Conservation (phyloP, 495 filamentous ascomycete species). For the Penicillium bialowiezense region DNA sequence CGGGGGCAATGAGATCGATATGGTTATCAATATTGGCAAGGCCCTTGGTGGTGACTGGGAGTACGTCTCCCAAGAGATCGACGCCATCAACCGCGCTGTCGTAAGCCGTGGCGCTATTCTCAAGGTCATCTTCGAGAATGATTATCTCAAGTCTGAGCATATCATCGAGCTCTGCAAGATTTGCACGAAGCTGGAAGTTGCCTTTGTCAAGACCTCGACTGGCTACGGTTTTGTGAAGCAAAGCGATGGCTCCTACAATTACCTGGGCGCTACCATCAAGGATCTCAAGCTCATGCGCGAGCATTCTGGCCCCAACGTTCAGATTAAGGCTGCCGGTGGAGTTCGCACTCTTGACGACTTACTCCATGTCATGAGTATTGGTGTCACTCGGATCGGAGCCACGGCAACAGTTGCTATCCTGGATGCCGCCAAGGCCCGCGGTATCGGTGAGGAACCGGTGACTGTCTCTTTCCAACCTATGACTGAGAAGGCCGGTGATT, state of each 20-base stretch:
- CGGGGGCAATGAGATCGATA: conserved; percentile 54
- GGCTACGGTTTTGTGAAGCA: conserved; percentile 58
- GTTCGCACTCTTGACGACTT: conserved; percentile 39
- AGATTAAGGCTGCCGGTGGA: conserved; percentile 57
- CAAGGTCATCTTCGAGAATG: conserved; percentile 61
- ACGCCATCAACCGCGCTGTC: conserved; percentile 46
- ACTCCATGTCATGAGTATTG: conserved; percentile 34
- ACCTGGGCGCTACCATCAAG: conserved; percentile 45
- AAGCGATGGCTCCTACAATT: conserved; percentile 46
- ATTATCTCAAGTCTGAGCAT: conserved; percentile 45
- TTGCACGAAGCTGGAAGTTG: conserved; percentile 45
- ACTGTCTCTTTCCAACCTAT: conserved; percentile 28
- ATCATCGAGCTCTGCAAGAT: conserved; percentile 50
- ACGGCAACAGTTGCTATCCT: conserved; percentile 53
- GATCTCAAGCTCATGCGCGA: conserved; percentile 54
- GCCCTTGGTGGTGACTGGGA: conserved; percentile 54
- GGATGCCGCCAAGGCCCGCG: conserved; percentile 49
- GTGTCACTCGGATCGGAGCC: conserved; percentile 48
- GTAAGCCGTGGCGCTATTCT: conserved; percentile 37
- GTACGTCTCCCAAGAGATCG: conserved; percentile 51
- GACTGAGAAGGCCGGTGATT: conserved; percentile 21
- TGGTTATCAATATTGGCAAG: conserved; percentile 59
- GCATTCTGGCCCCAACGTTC: conserved; percentile 38
- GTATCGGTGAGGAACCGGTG: conserved; percentile 40
- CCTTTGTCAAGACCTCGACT: conserved; percentile 57